Evolutionary conservation across 257 asterid genomes (phyloP).

Genomic region (Penstemon eatonii): DNA sequence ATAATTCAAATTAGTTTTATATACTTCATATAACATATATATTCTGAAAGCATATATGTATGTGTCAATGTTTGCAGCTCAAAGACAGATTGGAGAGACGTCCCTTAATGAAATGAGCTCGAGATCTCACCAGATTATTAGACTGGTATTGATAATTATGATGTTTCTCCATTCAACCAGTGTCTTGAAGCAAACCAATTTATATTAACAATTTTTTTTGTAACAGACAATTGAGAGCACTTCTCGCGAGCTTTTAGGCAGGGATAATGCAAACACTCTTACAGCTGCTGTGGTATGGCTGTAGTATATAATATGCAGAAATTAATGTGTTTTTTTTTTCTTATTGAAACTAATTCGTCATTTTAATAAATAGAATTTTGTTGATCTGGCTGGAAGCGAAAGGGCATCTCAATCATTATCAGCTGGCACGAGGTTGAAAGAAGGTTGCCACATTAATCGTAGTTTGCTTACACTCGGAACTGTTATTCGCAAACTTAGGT

Average conservation of each 20-base stretch:
- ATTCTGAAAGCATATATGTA: constrained; percentile 6
- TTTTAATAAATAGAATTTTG: constrained; percentile 61
- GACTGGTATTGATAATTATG: constrained; percentile 59
- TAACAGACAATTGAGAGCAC: constrained; percentile 92
- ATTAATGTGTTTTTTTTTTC: constrained; percentile 9
- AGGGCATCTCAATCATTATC: constrained; percentile 91
- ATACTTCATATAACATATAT: background rate
- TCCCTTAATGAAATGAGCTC: constrained; percentile 89
- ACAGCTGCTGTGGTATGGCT: constrained; percentile 77
- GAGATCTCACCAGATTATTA: constrained; percentile 92
- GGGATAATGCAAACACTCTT: constrained; percentile 68
- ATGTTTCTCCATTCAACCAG: background rate
- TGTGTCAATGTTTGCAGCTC: constrained; percentile 54
- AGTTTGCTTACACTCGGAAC: constrained; percentile 93
- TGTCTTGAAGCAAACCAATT: background rate
- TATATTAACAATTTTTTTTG: constrained; percentile 23
- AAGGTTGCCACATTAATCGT: constrained; percentile 96
- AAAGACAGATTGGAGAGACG: constrained; percentile 94
- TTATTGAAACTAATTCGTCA: constrained; percentile 19
- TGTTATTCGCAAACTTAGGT: constrained; percentile 95
- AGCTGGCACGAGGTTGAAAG: constrained; percentile 91
- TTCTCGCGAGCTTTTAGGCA: constrained; percentile 68
- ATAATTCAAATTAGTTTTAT: background rate
- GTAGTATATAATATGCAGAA: constrained; percentile 6
- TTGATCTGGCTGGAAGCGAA: constrained; percentile 98